Base-by-base conservation (phyloP, 179 eudicot genomes). In the Gypsophila paniculata region DNA sequence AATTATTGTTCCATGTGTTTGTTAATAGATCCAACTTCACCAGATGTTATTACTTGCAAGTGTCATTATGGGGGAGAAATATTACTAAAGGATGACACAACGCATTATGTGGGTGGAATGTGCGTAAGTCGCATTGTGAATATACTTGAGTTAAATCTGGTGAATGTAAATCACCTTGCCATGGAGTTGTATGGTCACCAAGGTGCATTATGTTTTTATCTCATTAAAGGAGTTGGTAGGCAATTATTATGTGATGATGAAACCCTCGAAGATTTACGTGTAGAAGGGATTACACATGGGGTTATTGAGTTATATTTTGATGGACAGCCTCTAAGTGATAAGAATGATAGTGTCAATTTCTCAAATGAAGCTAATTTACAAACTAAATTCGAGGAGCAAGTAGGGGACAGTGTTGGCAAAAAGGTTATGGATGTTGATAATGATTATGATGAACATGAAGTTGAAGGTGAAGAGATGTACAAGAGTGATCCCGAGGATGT, bases 401-500 rank as follows among this genome's bases (percentile, higher is more conserved):
- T 36, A 36, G 42, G 42, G 42, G 42, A 2, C 42, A 36, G 3
- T 36, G 7, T 2, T 36, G 42, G 3, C 5, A 36, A 36, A 2
- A 36, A 36, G 7, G 5, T 7, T 36, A 36, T 12, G 12, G 17
- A 49, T 49, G 53, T 49, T 14, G 53, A 14, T 49, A 13, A 2
- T 9, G 14, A 7, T 2, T 9, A 7, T 49, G 17, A 9, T 12
- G 53, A 49, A 5, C 6, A 49, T 14, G 3, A 49, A 49, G 10
- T 49, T 49, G 53, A 49, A 21, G n/a, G n/a, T 22, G 6, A 15
- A 21, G 26, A 42, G 21, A n/a, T n/a, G n/a, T n/a, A n/a, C n/a
- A n/a, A 5, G 22, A 70, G 73, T 57, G 73, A 57, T 8, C 11
- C 32, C 10, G 73, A 57, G 55, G 12, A 70, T 0, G 34, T 57